Evolutionary conservation across 331 rosid species (phyloP).

Genomic region (Pyrus hybrid): DNA sequence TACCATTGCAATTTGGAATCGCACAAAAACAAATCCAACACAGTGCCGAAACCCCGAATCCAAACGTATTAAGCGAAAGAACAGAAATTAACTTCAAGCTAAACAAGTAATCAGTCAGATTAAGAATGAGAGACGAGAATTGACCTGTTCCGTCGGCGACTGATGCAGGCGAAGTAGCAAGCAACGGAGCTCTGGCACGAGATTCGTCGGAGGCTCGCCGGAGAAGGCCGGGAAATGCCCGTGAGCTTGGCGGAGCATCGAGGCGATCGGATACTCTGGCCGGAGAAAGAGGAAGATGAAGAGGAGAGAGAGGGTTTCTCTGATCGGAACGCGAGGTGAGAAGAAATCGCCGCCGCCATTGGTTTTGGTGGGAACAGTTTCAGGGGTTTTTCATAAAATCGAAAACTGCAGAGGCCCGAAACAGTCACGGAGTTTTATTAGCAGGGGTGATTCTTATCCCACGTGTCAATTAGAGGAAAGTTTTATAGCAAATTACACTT

Average conservation of each 20-base stretch:
- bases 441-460: neutral
- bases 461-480: too few species aligned
- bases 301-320: constrained; percentile 26
- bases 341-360: constrained; percentile 55
- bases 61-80: neutral
- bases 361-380: neutral
- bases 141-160: constrained; percentile 26
- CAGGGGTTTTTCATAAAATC: neutral
- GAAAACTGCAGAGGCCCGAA: neutral
- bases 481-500: too few species aligned
- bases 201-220: constrained; percentile 18
- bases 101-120: neutral
- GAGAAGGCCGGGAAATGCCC: constrained; percentile 27
- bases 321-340: constrained; percentile 19
- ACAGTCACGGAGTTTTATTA: neutral
- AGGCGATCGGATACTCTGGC: constrained; percentile 20
- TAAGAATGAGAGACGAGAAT: neutral
- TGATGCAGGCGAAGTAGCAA: constrained; percentile 25
- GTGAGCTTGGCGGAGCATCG: constrained; percentile 2
- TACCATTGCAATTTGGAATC: neutral
- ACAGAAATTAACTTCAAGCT: neutral
- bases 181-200: constrained; percentile 40
- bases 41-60: constrained; percentile 12
- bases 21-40: neutral
- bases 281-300: constrained; percentile 18